phyloP scores from a whole-genome alignment of 2,329 filamentous ascomycete species.

The Fusarium sterilihyphosum region DNA sequence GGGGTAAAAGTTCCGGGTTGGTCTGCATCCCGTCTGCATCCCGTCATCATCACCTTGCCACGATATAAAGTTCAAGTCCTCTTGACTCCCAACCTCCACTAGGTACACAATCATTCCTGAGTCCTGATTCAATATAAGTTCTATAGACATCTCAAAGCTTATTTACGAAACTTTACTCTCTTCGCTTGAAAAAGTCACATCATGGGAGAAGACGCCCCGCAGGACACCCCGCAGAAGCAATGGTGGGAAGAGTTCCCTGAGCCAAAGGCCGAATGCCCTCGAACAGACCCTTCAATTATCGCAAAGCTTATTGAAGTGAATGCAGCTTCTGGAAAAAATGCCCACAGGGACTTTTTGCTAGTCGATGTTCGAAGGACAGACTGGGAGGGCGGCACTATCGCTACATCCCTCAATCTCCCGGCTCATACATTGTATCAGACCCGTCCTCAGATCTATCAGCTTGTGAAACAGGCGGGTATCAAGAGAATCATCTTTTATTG shows the following conservation, averaged over 20 bases:
- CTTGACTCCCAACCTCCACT: not conserved
- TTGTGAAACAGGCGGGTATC: slow-evolving; percentile 61
- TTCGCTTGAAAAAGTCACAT: not conserved
- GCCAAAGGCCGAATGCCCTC: slow-evolving; percentile 51
- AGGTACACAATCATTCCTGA: not conserved
- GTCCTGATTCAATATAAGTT: rapidly evolving
- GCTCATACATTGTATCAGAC: slow-evolving; percentile 65
- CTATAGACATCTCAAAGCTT: not conserved
- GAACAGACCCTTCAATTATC: slow-evolving; percentile 53
- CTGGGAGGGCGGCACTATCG: slow-evolving; percentile 68
- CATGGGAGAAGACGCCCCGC: slow-evolving; percentile 41
- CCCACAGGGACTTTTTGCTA: slow-evolving; percentile 53
- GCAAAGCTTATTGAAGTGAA: slow-evolving; percentile 53
- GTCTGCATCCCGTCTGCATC: not conserved
- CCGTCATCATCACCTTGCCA: slow-evolving; percentile 7
- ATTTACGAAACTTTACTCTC: too few relatives aligned
- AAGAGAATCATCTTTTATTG: slow-evolving; percentile 65
- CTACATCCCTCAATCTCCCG: slow-evolving; percentile 66
- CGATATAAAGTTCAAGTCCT: not conserved
- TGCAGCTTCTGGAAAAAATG: slow-evolving; percentile 42
- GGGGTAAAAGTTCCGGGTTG: slow-evolving; percentile 16
- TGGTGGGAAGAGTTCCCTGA: slow-evolving; percentile 58
- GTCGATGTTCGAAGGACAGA: slow-evolving; percentile 65
- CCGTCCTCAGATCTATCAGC: slow-evolving; percentile 57
- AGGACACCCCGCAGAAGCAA: slow-evolving; percentile 35